Base-by-base conservation (phyloP, 2,329 filamentous ascomycete genomes). In the Albifimbria verrucaria region DNA sequence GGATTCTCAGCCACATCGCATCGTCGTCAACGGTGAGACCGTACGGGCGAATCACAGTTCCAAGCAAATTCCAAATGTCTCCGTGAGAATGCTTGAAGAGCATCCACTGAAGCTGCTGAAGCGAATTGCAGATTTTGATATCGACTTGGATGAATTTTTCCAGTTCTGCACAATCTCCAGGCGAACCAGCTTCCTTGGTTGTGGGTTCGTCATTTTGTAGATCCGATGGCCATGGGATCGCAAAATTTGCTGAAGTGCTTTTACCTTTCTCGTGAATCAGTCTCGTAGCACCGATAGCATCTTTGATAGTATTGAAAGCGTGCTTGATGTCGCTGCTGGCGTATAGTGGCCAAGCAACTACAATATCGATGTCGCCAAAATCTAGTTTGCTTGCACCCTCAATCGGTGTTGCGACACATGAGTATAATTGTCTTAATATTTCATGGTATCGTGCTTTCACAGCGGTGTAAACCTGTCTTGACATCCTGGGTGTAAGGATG, bases 311-410 rank as follows among this genome's bases (percentile, higher is more conserved):
- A 2, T 66, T 67, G 9, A 85, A 62, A 1, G 61, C 58, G 20
- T 62, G 49, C 2, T 52, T 41, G 20, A 55, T 55, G 55, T 28
- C 42, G 7, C 24, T 10, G 44, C 18, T 39, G 1, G 56, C 41
- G 4, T 52, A 23, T 18, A 58, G 64, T 17, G 71, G 68, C 26
- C 65, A 64, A 0, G 74, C 71, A 2, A 90, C 77, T 2, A 91
- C 68, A 54, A 92, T 76, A 68, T 94, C 90, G 36, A 95, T 72
- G 58, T 94, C 90, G 20, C 90, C 90, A 62, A 83, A 80, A 59
- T 85, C 81, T 0, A 58, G 42, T 68, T 94, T 94, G 1, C 67
- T 85, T 0, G 89, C 89, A 0, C 82, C 87, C 59, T 91, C 87
- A 24, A 87, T 80, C 0, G 88, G 85, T 0, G 79, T 76, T 1